A percentile compares a stretch with the other conserved stretches of the same genome.
Evolutionary conservation across 805 yeast species (phyloP).

Genomic region (Isabelozyma heimii): DNA sequence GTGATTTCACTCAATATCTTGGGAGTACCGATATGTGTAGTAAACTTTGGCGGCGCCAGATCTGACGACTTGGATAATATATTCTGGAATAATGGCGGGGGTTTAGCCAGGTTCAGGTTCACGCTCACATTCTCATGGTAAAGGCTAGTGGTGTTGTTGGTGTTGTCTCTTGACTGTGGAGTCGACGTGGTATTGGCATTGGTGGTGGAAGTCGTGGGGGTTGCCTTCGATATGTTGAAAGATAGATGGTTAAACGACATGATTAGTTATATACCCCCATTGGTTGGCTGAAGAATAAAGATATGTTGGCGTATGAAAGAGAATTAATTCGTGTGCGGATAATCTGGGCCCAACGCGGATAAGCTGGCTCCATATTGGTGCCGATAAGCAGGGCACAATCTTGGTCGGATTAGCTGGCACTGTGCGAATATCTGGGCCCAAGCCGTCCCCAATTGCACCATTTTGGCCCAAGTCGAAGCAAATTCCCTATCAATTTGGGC

Average conservation of each 20-base stretch:
- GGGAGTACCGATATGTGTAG: slow-evolving; percentile 4
- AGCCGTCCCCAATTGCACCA: too few relatives aligned
- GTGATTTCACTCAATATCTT: slow-evolving; percentile 5
- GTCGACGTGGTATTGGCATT: slow-evolving; percentile 16
- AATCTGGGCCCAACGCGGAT: too few relatives aligned
- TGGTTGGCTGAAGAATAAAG: not conserved
- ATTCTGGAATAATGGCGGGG: slow-evolving; percentile 13
- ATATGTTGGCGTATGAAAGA: not conserved
- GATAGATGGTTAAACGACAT: slow-evolving; percentile 30
- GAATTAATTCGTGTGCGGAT: not conserved
- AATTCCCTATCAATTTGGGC: too few relatives aligned
- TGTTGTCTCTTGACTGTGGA: not conserved
- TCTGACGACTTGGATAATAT: slow-evolving; percentile 9
- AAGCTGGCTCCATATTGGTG: too few relatives aligned
- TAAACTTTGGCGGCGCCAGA: slow-evolving; percentile 8
- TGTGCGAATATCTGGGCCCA: too few relatives aligned
- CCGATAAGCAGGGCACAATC: too few relatives aligned
- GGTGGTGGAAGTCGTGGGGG: slow-evolving; percentile 42
- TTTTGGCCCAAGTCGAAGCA: too few relatives aligned
- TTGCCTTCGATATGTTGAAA: slow-evolving; percentile 36
- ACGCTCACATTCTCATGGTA: not conserved
- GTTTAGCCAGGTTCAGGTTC: not conserved
- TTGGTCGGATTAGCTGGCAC: too few relatives aligned
- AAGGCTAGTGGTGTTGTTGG: slow-evolving; percentile 6
- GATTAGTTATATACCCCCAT: not conserved